A percentile compares a stretch with the other conserved stretches of the same genome.
Evolutionary conservation across 441 rosid genomes (phyloP).

Genomic region (Macaranga tanarius): DNA sequence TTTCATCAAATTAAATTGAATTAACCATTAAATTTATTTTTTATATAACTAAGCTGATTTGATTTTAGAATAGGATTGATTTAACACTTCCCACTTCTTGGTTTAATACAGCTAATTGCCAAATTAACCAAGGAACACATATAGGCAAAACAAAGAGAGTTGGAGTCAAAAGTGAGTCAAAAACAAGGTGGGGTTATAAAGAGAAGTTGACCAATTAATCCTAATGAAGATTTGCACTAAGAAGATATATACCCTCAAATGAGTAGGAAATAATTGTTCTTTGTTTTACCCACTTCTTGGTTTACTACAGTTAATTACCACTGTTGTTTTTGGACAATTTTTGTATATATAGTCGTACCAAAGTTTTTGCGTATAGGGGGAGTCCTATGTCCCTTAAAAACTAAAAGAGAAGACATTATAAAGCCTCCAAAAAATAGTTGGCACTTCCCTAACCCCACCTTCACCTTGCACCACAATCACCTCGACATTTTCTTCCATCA

Average conservation of each 20-base stretch:
- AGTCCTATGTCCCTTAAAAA: slow-evolving; percentile 23
- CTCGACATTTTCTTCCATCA: slow-evolving; percentile 5
- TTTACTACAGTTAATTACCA: neutral
- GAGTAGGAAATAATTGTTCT: slow-evolving; percentile 51
- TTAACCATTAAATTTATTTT: too few species aligned
- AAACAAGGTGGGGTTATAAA: slow-evolving; percentile 29
- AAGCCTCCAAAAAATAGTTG: slow-evolving; percentile 36
- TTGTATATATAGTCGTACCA: slow-evolving; percentile 3
- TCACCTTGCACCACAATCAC: neutral
- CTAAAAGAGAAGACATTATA: slow-evolving; percentile 23
- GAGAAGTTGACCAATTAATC: slow-evolving; percentile 36
- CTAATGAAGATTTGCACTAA: slow-evolving; percentile 26
- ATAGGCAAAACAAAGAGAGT: slow-evolving; percentile 8
- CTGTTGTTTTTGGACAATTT: slow-evolving; percentile 12
- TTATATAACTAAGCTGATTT: too few species aligned
- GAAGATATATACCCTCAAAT: slow-evolving; percentile 36
- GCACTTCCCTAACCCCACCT: slow-evolving; percentile 28
- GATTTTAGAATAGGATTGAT: too few species aligned
- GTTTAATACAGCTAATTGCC: slow-evolving; percentile 13
- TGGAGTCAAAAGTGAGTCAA: slow-evolving; percentile 39
- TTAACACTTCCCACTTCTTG: slow-evolving; percentile 1
- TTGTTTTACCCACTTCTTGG: slow-evolving; percentile 20
- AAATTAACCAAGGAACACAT: slow-evolving; percentile 4
- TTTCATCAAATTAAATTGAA: too few species aligned
- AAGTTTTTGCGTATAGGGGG: too few species aligned